phyloP scores from a whole-genome alignment of 345 rosid genomes.

The Populus deltoides region DNA sequence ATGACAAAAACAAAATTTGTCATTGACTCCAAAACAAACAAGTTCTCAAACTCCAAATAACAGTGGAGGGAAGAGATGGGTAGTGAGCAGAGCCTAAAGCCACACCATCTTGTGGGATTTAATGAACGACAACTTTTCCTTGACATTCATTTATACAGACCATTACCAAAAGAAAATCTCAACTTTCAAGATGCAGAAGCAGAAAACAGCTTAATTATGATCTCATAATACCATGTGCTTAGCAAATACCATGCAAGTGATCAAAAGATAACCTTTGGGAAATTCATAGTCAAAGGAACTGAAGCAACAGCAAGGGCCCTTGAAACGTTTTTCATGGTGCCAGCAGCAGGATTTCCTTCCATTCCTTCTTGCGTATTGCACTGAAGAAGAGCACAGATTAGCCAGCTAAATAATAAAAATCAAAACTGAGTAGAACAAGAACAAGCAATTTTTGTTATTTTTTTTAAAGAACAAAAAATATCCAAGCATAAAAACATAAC shows the following conservation, averaged over 20 bases:
- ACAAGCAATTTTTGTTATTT: neutral
- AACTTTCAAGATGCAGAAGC: neutral
- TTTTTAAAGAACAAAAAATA: neutral
- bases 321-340: slow-evolving; percentile 51
- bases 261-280: slow-evolving; percentile 56
- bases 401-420: slow-evolving; percentile 3
- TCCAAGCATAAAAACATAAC: slow-evolving; percentile 5
- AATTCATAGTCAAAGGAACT: slow-evolving; percentile 70
- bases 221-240: neutral
- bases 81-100: neutral
- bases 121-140: neutral
- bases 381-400: slow-evolving; percentile 32
- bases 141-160: neutral
- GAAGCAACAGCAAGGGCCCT: slow-evolving; percentile 61
- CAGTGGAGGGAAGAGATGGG: neutral
- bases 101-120: neutral
- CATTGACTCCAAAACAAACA: neutral
- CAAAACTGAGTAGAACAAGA: neutral
- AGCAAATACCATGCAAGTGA: neutral
- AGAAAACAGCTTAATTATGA: neutral
- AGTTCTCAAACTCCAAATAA: neutral
- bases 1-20: slow-evolving; percentile 1
- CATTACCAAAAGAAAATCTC: neutral
- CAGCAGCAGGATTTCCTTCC: slow-evolving; percentile 71
- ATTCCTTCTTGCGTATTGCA: slow-evolving; percentile 82